Base-by-base conservation (phyloP, 1,284 basidiomycete species). In the Cryptococcus jaspeensis region DNA sequence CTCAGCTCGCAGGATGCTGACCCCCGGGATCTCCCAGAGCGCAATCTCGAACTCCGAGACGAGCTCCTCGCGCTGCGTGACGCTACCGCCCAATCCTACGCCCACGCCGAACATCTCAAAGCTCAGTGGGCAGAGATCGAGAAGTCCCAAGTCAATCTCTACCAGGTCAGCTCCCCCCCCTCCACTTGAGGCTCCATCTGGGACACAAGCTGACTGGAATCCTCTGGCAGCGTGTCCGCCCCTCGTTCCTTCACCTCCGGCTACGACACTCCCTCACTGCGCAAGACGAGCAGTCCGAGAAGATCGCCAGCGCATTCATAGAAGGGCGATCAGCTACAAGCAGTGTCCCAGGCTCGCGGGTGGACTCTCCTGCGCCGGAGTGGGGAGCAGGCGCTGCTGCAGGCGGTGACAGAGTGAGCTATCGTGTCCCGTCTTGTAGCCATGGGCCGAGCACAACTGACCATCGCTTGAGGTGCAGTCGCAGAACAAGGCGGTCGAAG, bases 211-310 rank as follows among this genome's bases (percentile, higher is more conserved):
- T 32, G 28, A 32, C 28, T 32, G 9, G 9, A 23, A 11, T 46
- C 28, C 41, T 7, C 22, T 11, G 3, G 8, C 68, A 95, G 92
- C 85, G 89, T 45, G 89, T 89, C 67, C 84, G 85, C 1, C 87
- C 90, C 0, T 87, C 90, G 65, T 93, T 94, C 70, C 84, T 95
- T 38, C 84, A 90, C 52, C 84, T 93, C 78, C 85, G 92, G 1
- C 82, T 95, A 13, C 83, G 86, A 46, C 90, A 94, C 68, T 88
- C 90, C 22, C 87, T 88, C 11, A 89, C 87, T 0, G 87, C 88
- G 22, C 92, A 94, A 76, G 93, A 97, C 65, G 91, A 92, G 59
- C 77, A 83, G 16, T 92, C 90, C 1, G 93, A 97, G 74, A 81
- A 85, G 6, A 78, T 93, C 25, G 90, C 91, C 0, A 84, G 85